Base-by-base conservation (phyloP, 805 yeast genomes). In the Cyberlindnera bimundalis region DNA sequence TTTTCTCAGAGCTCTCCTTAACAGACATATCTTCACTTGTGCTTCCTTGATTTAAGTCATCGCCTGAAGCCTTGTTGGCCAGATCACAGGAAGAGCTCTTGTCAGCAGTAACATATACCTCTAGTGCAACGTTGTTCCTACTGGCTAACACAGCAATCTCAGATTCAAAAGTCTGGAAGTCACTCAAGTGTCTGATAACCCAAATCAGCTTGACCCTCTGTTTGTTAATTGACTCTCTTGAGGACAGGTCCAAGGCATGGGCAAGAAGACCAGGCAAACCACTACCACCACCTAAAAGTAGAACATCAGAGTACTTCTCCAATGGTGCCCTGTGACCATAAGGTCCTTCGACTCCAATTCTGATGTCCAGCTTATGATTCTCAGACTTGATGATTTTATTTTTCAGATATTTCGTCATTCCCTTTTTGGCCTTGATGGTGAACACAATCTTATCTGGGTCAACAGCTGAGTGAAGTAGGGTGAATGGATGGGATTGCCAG, bases 401-500 rank as follows among this genome's bases (percentile, higher is more conserved):
- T 28, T 65, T 60, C 21, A 75, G 52, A 18, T 60, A 60, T 33
- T 56, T 67, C n/a, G 87, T 79, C 39, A 78, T 59, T 43, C 87
- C 88, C n/a, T 68, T 68, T 56, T 78, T 77, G 15, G 70, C 71
- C 53, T 73, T 76, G 51, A 76, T 67, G 48, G 65, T 70, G 35
- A 75, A 61, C 2, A 65, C 60, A 9, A 76, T 53, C 33, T 62
- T 59, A 45, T 66, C 62, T 28, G 64, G 62, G 32, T 64, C 59
- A 2, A 62, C 58, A 6, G 58, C 59, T 4, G 74, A 62, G 36
- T 68, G 69, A 29, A 75, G 63, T 6, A 76, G 59, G 1, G 90
- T 80, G 61, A 85, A 83, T 4, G 91, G 91, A 58, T 84, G 89
- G 5, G 83, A 75, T 57, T 83, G 87, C 79, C 81, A 81, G 58